phyloP scores from a whole-genome alignment of 1,284 basidiomycete genomes.

The Sporisorium scitamineum region DNA sequence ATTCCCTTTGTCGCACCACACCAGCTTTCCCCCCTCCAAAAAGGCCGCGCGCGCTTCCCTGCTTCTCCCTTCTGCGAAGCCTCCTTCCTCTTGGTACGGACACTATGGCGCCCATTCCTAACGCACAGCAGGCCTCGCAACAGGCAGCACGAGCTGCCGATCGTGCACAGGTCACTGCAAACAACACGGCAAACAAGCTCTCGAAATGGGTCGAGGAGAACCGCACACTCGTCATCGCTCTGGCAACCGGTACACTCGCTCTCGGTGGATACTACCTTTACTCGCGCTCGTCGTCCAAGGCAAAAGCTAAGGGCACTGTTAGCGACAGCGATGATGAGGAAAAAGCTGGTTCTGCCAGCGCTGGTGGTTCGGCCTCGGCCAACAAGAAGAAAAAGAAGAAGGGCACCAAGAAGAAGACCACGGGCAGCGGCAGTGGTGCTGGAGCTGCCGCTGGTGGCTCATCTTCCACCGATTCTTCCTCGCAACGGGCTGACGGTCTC shows the following conservation, averaged over 20 bases:
- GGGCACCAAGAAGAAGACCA: constrained; percentile 57
- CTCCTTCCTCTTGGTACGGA: no score
- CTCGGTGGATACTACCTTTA: constrained; percentile 64
- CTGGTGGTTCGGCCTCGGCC: constrained; percentile 25
- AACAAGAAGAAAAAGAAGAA: constrained; percentile 64
- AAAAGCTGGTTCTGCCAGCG: constrained; percentile 41
- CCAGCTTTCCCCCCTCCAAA: neutral
- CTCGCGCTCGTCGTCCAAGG: constrained; percentile 41
- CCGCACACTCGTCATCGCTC: constrained; percentile 58
- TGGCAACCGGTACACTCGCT: constrained; percentile 60
- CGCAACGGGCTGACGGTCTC: constrained; percentile 40
- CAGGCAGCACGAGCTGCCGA: constrained; percentile 50
- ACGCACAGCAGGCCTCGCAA: constrained; percentile 52
- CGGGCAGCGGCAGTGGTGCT: constrained; percentile 3
- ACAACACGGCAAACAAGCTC: constrained; percentile 58
- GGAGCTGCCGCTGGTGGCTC: constrained; percentile 13
- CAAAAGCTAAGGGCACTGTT: constrained; percentile 34
- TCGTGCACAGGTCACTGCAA: constrained; percentile 47
- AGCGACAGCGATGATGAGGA: constrained; percentile 46
- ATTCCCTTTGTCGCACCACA: neutral
- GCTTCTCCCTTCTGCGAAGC: neutral
- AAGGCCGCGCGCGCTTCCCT: neutral
- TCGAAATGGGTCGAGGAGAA: constrained; percentile 66
- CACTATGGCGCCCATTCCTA: constrained; percentile 47
- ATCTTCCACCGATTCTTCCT: constrained; percentile 17